A percentile compares a stretch with the other conserved stretches of the same genome.
Evolutionary conservation across 2,329 filamentous ascomycete species (phyloP).

Genomic region (Colletotrichum aenigma): DNA sequence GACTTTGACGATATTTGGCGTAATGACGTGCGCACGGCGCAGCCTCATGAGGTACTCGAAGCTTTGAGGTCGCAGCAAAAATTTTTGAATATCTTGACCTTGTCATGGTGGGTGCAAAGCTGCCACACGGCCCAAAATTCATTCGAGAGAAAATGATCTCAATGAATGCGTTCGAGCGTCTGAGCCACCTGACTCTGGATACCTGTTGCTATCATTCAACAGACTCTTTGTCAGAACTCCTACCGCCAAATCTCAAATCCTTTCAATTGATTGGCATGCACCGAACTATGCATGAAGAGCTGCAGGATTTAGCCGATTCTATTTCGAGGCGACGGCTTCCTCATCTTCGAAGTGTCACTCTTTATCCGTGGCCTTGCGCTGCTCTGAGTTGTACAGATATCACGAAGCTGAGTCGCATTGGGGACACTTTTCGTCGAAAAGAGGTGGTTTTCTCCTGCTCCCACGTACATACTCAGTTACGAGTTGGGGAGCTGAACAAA

Average conservation of each 20-base stretch:
- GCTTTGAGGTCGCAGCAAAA: not conserved
- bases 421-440: not conserved
- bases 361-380: not conserved
- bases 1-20: not conserved
- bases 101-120: not conserved
- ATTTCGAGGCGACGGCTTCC: not conserved
- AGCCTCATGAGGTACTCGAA: not conserved
- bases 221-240: not conserved
- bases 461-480: not conserved
- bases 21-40: not conserved
- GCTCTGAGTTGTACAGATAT: not conserved
- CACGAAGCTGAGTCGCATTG: not conserved
- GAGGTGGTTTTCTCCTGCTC: not conserved
- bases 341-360: not conserved
- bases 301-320: not conserved
- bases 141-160: not conserved
- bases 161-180: not conserved
- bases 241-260: not conserved
- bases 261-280: not conserved
- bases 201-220: not conserved
- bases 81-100: not conserved
- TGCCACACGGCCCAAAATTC: not conserved
- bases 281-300: not conserved
- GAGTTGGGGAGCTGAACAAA: not conserved
- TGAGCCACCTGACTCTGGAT: not conserved